Evolutionary conservation across 1,284 basidiomycete genomes (phyloP).

Genomic region (Ceratorhiza oryzae-sativae): DNA sequence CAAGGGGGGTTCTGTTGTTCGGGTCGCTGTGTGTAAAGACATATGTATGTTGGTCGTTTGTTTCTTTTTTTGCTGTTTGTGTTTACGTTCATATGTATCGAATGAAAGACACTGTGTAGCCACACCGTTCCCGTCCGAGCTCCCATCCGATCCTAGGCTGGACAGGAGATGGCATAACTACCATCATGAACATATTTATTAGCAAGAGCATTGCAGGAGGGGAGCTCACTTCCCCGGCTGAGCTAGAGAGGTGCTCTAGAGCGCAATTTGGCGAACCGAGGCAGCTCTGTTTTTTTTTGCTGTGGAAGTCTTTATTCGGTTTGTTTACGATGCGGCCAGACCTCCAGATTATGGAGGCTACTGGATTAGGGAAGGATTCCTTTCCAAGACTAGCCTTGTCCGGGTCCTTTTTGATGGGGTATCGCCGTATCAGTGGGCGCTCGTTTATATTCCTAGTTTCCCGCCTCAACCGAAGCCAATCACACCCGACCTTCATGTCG

Average conservation of each 20-base stretch:
- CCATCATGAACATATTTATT: too few species aligned
- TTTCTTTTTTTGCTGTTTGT: slow-evolving; percentile 13
- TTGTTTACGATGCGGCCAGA: background rate
- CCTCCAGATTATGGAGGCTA: background rate
- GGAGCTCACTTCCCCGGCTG: too few species aligned
- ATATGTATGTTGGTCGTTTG: slow-evolving; percentile 12
- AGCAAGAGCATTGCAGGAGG: too few species aligned
- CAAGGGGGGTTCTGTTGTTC: background rate
- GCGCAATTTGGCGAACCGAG: too few species aligned
- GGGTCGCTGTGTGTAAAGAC: background rate
- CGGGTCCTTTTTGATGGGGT: background rate
- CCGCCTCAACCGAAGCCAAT: background rate
- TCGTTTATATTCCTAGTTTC: background rate
- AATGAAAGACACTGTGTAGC: slow-evolving; percentile 13
- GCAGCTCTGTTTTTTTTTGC: too few species aligned
- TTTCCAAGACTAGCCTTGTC: background rate
- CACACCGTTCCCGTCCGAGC: background rate
- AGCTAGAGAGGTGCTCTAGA: too few species aligned
- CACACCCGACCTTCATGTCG: slow-evolving; percentile 15
- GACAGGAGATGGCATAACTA: background rate
- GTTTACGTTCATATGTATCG: slow-evolving; percentile 29
- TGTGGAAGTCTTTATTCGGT: background rate
- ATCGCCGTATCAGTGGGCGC: background rate
- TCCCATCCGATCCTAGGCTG: too few species aligned
- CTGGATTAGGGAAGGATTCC: background rate